Evolutionary conservation across 1,139 yeast genomes (phyloP).

Genomic region (Diutina pseudorugosa): DNA sequence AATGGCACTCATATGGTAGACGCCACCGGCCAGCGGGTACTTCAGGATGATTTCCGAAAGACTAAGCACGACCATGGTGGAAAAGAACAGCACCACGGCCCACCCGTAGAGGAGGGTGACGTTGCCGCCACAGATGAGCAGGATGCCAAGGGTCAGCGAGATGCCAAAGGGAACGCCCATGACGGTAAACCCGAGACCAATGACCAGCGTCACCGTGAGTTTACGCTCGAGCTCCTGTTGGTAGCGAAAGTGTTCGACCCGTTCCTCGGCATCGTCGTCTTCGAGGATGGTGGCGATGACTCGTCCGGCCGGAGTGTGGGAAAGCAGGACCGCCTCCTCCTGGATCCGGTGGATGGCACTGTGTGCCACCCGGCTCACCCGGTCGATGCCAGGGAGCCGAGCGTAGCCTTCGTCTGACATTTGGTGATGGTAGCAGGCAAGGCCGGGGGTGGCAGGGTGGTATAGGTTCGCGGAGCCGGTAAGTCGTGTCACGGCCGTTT

Average conservation of each 20-base stretch:
- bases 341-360: not conserved
- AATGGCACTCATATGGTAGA: constrained; percentile 66
- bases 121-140: constrained; percentile 62
- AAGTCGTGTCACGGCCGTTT: no score
- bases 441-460: no score
- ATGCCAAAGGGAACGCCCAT: constrained; percentile 76
- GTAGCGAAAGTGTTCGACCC: constrained; percentile 58
- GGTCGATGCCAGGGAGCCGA: not conserved
- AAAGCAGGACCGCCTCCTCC: not conserved
- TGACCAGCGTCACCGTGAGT: constrained; percentile 51
- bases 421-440: not conserved
- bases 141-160: constrained; percentile 58
- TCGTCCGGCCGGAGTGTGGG: constrained; percentile 2
- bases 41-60: constrained; percentile 63
- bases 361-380: not conserved
- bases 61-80: constrained; percentile 51
- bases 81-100: constrained; percentile 48
- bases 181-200: constrained; percentile 63
- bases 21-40: constrained; percentile 65
- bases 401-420: not conserved
- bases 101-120: constrained; percentile 64
- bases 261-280: constrained; percentile 38
- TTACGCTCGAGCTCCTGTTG: constrained; percentile 58
- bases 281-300: constrained; percentile 4
- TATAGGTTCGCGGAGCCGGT: no score